phyloP scores from a whole-genome alignment of 129 eudicot species.

The sunflower (Helianthus annuus) region DNA sequence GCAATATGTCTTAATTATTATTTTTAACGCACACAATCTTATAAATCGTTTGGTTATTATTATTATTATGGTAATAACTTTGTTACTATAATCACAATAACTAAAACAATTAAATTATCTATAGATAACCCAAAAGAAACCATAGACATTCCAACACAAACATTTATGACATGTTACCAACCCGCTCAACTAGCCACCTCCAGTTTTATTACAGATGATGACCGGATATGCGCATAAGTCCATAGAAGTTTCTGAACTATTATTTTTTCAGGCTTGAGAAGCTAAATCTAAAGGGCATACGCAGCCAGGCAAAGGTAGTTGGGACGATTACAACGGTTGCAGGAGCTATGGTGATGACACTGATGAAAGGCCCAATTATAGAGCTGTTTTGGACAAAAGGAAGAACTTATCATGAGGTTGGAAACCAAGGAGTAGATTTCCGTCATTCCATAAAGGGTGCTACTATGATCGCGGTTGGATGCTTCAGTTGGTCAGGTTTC shows the following conservation, averaged over 20 bases:
- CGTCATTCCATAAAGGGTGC: constrained; percentile 77
- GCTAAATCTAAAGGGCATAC: constrained; percentile 61
- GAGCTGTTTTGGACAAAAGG: constrained; percentile 68
- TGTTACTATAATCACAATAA: too few species aligned
- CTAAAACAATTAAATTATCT: too few species aligned
- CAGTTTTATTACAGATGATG: neutral
- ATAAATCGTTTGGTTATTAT: too few species aligned
- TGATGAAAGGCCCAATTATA: constrained; percentile 70
- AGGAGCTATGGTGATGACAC: constrained; percentile 97
- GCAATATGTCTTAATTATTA: too few species aligned
- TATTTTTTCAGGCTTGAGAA: constrained; percentile 62
- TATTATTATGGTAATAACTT: too few species aligned
- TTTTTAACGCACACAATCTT: too few species aligned
- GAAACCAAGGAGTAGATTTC: constrained; percentile 42
- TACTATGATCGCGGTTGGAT: constrained; percentile 48
- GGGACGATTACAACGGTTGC: constrained; percentile 84
- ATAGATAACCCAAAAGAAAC: neutral
- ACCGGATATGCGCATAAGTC: neutral
- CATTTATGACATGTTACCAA: neutral
- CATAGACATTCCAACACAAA: neutral
- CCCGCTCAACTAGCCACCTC: neutral
- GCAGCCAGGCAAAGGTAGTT: constrained; percentile 81
- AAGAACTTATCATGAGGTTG: constrained; percentile 18
- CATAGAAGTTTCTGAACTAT: neutral
- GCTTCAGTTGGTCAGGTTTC: constrained; percentile 74